Evolutionary conservation across 2,329 filamentous ascomycete species (phyloP).

Genomic region (Phoma sp.): DNA sequence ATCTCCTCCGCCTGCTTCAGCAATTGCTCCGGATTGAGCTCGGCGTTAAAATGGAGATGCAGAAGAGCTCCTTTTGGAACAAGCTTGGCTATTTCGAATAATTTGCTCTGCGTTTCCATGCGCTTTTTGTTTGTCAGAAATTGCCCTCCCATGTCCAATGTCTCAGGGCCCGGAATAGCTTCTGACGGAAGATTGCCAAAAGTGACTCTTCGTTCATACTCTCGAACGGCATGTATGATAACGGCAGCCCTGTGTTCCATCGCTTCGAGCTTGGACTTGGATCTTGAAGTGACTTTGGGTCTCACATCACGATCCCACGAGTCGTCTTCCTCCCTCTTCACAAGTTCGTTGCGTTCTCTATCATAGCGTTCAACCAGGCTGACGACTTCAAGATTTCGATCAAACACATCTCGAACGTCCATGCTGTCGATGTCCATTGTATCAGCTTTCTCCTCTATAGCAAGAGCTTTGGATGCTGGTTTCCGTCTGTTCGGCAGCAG

Average conservation of each 20-base stretch:
- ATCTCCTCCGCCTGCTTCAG: conserved; percentile 63
- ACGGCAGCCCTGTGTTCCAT: conserved; percentile 41
- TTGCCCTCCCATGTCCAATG: conserved; percentile 57
- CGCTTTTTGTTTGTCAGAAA: conserved; percentile 55
- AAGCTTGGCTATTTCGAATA: conserved; percentile 63
- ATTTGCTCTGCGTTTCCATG: conserved; percentile 59
- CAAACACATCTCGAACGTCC: conserved; percentile 10
- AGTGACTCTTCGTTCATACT: conserved; percentile 50
- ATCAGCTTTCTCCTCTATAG: conserved; percentile 12
- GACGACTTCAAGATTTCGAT: conserved; percentile 6
- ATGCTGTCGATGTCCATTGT: conserved; percentile 3
- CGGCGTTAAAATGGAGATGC: conserved; percentile 82
- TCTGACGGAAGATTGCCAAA: conserved; percentile 56
- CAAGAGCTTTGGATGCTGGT: conserved; percentile 18
- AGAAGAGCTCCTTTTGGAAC: conserved; percentile 78
- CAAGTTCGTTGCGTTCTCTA: conserved; percentile 30
- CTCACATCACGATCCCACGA: conserved; percentile 50
- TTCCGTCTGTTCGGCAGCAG: conserved; percentile 16
- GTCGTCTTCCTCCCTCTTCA: conserved; percentile 38
- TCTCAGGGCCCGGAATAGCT: conserved; percentile 47
- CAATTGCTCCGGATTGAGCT: conserved; percentile 67
- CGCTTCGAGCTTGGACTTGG: conserved; percentile 13
- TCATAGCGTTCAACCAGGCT: conserved; percentile 26
- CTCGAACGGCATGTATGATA: conserved; percentile 51
- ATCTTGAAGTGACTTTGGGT: conserved; percentile 11